Conservation (phyloP, 306 rosid genomes). For the Rubus parviflorus region DNA sequence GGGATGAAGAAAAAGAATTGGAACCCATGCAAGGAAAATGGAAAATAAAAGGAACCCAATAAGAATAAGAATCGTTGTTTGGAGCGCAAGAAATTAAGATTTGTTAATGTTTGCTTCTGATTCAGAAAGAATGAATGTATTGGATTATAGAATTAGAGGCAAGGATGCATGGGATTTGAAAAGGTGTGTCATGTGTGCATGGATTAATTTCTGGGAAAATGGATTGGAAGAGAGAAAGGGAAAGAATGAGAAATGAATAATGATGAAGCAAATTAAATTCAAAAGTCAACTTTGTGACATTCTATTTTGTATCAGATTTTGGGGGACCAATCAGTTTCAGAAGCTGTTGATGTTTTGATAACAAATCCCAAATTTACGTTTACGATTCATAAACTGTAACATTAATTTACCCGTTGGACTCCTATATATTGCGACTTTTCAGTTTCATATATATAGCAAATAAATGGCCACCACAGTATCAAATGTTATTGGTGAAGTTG, state of each 20-base stretch:
- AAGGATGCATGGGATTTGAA: slow-evolving; percentile 1
- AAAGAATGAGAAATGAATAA: neutral
- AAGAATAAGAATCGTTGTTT: neutral
- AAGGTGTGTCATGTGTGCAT: neutral
- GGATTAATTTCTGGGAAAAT: neutral
- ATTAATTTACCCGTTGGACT: too few species aligned
- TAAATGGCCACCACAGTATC: too few species aligned
- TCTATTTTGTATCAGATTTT: neutral
- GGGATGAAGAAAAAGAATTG: neutral
- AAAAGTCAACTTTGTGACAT: neutral
- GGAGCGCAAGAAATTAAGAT: neutral
- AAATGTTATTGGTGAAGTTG: too few species aligned
- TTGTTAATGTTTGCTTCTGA: neutral
- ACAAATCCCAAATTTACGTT: too few species aligned
- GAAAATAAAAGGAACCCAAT: neutral
- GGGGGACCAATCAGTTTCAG: neutral
- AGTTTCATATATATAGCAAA: too few species aligned
- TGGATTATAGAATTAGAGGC: neutral
- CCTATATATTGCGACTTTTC: too few species aligned
- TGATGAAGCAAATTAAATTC: neutral
- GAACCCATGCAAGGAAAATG: slow-evolving; percentile 1
- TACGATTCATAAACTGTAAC: too few species aligned
- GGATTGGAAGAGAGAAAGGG: neutral
- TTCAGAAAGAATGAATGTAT: neutral
- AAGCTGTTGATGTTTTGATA: too few species aligned